Evolutionary conservation across 169 alveolate species (phyloP).

Genomic region (Amoebophrya sp.): DNA sequence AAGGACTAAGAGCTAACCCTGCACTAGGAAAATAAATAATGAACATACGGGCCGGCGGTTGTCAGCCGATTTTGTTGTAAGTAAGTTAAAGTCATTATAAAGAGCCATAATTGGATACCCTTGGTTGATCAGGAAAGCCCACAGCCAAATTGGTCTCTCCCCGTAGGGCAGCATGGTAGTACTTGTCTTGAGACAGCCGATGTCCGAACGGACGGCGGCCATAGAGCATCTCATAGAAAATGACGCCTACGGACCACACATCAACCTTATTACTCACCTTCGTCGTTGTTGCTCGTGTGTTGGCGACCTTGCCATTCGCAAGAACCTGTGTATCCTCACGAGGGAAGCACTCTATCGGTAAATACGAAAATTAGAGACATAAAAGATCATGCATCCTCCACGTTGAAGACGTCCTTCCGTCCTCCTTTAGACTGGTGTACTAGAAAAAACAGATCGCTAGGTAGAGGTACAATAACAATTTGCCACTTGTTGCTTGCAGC

Average conservation of each 20-base stretch:
- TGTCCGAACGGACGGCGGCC: constrained; percentile 76
- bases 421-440: too few relatives aligned
- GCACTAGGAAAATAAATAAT: too few relatives aligned
- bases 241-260: constrained; percentile 81
- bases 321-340: constrained; percentile 48
- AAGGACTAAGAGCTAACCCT: too few relatives aligned
- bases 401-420: too few relatives aligned
- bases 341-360: constrained; percentile 78
- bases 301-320: background rate
- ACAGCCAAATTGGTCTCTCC: background rate
- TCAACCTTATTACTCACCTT: constrained; percentile 71
- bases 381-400: too few relatives aligned
- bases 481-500: too few relatives aligned
- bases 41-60: too few relatives aligned
- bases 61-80: too few relatives aligned
- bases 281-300: background rate
- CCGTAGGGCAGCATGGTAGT: background rate
- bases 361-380: too few relatives aligned
- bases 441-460: too few relatives aligned
- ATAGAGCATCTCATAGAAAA: constrained; percentile 71
- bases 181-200: background rate
- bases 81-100: too few relatives aligned
- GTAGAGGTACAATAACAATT: too few relatives aligned
- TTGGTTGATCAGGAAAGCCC: background rate
- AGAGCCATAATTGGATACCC: background rate